These are phyloP conservation scores for Wolfiporia cocos DNA, from an alignment of 1,284 basidiomycete genomes.

Conservation along the genomic window DNA sequence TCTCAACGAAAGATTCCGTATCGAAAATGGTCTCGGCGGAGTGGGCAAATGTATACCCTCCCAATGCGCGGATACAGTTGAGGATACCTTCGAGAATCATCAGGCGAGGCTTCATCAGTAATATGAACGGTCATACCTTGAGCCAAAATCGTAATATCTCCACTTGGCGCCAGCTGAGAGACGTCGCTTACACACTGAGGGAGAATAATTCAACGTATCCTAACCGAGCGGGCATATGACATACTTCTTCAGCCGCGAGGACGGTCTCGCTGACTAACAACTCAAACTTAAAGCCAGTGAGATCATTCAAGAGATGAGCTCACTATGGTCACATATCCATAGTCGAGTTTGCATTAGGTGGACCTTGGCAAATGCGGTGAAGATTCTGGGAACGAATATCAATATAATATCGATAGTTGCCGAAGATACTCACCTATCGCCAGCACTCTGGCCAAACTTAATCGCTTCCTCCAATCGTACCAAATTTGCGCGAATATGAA, in stretches of 20 bases:
- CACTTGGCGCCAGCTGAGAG: conserved; percentile 46
- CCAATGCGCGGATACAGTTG: conserved; percentile 56
- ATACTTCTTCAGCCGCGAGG: conserved; percentile 56
- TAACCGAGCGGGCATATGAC: conserved; percentile 5
- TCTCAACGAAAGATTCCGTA: conserved; percentile 53
- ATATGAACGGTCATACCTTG: conserved; percentile 33
- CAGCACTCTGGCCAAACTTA: conserved; percentile 59
- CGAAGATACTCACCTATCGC: conserved; percentile 50
- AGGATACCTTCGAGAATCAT: conserved; percentile 35
- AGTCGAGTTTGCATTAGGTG: conserved; percentile 47
- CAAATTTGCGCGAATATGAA: conserved; percentile 56
- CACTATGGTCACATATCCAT: conserved; percentile 60
- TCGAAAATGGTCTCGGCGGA: conserved; percentile 51
- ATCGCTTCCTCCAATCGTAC: conserved; percentile 56
- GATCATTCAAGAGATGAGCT: conserved; percentile 16
- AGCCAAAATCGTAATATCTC: conserved; percentile 46
- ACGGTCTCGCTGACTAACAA: conserved; percentile 53
- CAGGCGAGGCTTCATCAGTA: background rate
- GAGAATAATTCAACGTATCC: background rate
- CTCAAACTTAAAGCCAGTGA: background rate
- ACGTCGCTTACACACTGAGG: conserved; percentile 50
- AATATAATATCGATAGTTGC: conserved; percentile 1
- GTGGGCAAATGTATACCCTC: conserved; percentile 46
- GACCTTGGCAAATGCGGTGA: conserved; percentile 52
- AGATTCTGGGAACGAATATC: conserved; percentile 36